Conservation (phyloP, 2,329 filamentous ascomycete species). For the Colletotrichum cordylinicola region DNA sequence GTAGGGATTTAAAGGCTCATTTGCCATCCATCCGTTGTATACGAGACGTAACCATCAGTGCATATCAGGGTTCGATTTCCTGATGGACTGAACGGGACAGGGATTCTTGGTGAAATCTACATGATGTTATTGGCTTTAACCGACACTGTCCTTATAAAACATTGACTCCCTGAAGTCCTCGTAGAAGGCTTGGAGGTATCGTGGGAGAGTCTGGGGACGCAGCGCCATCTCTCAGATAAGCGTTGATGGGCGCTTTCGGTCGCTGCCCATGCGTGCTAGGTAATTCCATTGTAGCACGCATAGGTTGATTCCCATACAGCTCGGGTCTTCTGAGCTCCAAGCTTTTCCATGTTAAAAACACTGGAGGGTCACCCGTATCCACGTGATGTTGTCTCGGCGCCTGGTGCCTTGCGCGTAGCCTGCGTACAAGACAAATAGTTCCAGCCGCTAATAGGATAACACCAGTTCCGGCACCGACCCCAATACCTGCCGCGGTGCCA, state of each 20-base stretch:
- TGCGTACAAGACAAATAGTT: background rate
- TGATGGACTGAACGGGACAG: background rate
- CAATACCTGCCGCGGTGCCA: background rate
- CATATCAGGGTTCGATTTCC: background rate
- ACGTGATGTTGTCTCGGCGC: background rate
- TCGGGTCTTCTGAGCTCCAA: background rate
- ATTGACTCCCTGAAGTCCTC: background rate
- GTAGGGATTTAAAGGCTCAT: background rate
- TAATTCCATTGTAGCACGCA: background rate
- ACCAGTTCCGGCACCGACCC: background rate
- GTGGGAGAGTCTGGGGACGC: background rate
- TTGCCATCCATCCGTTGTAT: background rate
- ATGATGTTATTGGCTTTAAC: background rate
- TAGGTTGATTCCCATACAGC: background rate
- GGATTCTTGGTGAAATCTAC: background rate
- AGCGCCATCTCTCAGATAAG: background rate
- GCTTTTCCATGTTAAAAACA: background rate
- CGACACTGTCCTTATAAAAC: background rate
- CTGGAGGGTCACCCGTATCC: background rate
- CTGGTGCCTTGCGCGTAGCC: background rate
- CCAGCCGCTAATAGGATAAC: background rate
- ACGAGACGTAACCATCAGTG: background rate
- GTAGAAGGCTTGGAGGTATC: background rate
- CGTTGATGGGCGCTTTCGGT: background rate
- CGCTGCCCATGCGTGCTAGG: background rate